A percentile compares a stretch with the other conserved stretches of the same genome.
Conservation (phyloP, 805 yeast species). For the Millerago galiae region DNA sequence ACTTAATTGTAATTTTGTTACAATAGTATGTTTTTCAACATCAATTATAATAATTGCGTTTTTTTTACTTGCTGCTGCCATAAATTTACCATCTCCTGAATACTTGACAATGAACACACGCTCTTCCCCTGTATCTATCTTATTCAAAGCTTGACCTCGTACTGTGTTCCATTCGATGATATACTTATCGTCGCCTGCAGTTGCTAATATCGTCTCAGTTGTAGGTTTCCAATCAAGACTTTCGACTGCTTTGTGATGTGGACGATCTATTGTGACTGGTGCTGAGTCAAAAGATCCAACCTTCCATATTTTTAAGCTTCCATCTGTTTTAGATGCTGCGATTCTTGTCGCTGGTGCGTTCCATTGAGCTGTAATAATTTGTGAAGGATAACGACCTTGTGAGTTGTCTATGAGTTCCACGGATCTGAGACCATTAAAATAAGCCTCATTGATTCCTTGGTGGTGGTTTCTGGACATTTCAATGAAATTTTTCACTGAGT, state of each 20-base stretch:
- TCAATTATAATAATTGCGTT: slow-evolving; percentile 32
- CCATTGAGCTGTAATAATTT: slow-evolving; percentile 21
- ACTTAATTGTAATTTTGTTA: slow-evolving; percentile 21
- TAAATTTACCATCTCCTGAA: slow-evolving; percentile 35
- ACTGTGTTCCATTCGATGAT: slow-evolving; percentile 42
- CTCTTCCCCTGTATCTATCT: slow-evolving; percentile 24
- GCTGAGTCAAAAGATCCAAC: slow-evolving; percentile 24
- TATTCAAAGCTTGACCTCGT: slow-evolving; percentile 28
- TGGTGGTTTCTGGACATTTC: background rate
- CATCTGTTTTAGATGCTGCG: slow-evolving; percentile 24
- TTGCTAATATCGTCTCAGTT: slow-evolving; percentile 37
- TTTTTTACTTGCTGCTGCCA: slow-evolving; percentile 38
- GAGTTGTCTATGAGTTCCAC: background rate
- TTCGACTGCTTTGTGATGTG: slow-evolving; percentile 35
- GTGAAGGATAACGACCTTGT: background rate
- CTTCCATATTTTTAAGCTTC: slow-evolving; percentile 28
- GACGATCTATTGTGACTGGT: slow-evolving; percentile 31
- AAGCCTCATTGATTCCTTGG: background rate
- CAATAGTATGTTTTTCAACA: slow-evolving; percentile 24
- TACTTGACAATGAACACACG: slow-evolving; percentile 23
- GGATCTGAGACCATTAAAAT: slow-evolving; percentile 3
- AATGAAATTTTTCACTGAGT: too few relatives aligned
- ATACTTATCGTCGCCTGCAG: slow-evolving; percentile 41
- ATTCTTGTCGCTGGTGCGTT: slow-evolving; percentile 25
- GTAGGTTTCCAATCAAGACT: slow-evolving; percentile 44